Conservation (phyloP, 164 flowering plant genomes). For the Magnolia changhungtana region DNA sequence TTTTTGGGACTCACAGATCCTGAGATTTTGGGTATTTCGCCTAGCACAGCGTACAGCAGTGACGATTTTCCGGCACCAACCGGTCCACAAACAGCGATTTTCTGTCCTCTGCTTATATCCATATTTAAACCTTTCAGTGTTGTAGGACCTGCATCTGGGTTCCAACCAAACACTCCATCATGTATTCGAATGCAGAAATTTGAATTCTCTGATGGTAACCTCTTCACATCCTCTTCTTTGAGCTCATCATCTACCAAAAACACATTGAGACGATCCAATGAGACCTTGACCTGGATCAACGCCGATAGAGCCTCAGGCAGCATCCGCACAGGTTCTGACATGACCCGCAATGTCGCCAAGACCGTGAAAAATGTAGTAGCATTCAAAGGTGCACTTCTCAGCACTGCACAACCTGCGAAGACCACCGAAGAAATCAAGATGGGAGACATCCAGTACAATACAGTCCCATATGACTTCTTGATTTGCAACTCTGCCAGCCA, state of each 20-base stretch:
- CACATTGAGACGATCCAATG: constrained; percentile 54
- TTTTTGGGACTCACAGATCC: constrained; percentile 59
- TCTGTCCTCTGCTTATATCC: constrained; percentile 48
- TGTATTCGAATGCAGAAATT: constrained; percentile 31
- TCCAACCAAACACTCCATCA: constrained; percentile 63
- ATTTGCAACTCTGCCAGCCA: constrained; percentile 54
- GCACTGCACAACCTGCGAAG: constrained; percentile 54
- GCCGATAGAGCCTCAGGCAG: constrained; percentile 66
- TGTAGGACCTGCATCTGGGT: constrained; percentile 32
- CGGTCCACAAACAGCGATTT: constrained; percentile 80
- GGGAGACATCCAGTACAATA: constrained; percentile 79
- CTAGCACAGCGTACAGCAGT: constrained; percentile 64
- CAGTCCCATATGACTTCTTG: constrained; percentile 37
- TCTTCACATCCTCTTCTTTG: constrained; percentile 23
- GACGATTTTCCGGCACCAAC: constrained; percentile 96
- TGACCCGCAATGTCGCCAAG: constrained; percentile 55
- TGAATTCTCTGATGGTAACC: neutral
- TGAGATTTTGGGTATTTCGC: constrained; percentile 66
- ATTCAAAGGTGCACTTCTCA: constrained; percentile 49
- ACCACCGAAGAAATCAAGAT: constrained; percentile 61
- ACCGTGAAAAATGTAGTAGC: constrained; percentile 73
- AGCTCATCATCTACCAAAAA: constrained; percentile 70
- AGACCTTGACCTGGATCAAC: constrained; percentile 73
- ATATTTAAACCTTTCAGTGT: constrained; percentile 44
- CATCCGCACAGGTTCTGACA: constrained; percentile 70